Conservation (phyloP, 2,329 filamentous ascomycete genomes). For the Orbilia oligospora region DNA sequence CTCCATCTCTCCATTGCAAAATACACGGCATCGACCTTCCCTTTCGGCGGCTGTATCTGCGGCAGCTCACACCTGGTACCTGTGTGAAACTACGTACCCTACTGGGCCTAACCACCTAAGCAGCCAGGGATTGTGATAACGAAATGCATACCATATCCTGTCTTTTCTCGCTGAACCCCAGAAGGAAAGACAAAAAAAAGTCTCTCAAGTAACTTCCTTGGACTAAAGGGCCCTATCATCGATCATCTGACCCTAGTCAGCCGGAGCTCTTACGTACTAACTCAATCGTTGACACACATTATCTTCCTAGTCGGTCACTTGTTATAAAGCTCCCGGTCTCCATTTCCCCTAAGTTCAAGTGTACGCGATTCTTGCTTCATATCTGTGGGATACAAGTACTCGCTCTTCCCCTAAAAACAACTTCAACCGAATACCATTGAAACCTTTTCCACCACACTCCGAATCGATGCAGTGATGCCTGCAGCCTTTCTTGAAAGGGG, state of each 20-base stretch:
- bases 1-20: conserved; percentile 19
- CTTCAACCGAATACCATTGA: conserved; percentile 56
- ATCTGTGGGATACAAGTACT: conserved; percentile 33
- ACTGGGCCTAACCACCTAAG: neutral
- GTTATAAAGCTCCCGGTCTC: conserved; percentile 54
- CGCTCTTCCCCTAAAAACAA: conserved; percentile 54
- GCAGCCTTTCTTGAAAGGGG: conserved; percentile 29
- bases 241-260: conserved; percentile 52
- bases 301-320: conserved; percentile 53
- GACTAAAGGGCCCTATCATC: conserved; percentile 42
- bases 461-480: conserved; percentile 37
- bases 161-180: neutral
- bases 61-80: conserved; percentile 38
- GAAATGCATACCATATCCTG: conserved; percentile 20
- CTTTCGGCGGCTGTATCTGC: conserved; percentile 28
- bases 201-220: conserved; percentile 26
- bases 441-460: conserved; percentile 38
- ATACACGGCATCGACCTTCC: conserved; percentile 34
- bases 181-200: conserved; percentile 23
- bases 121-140: conserved; percentile 38
- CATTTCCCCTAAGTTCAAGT: conserved; percentile 59
- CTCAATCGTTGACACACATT: conserved; percentile 58
- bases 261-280: conserved; percentile 55
- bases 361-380: conserved; percentile 58
- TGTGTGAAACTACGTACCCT: conserved; percentile 24